These are phyloP conservation scores for Aspergillus steynii DNA, from an alignment of 495 filamentous ascomycete genomes.

Conservation along the genomic window DNA sequence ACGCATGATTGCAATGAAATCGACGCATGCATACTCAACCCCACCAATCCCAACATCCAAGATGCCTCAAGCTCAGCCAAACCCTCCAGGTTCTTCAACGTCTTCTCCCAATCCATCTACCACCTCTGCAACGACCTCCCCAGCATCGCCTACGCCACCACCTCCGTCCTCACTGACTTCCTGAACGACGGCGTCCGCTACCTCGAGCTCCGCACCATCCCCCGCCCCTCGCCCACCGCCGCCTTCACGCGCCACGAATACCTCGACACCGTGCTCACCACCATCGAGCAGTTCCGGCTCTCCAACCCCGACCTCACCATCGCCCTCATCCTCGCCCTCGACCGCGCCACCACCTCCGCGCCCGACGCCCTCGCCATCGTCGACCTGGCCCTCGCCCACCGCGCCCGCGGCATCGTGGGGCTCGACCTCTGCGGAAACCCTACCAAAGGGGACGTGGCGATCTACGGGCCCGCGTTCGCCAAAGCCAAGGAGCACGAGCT, in stretches of 20 bases:
- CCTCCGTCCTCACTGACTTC: conserved; percentile 70
- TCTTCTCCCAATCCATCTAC: conserved; percentile 80
- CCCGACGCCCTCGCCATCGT: conserved; percentile 60
- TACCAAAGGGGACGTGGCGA: conserved; percentile 55
- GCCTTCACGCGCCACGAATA: conserved; percentile 62
- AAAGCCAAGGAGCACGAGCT: conserved; percentile 55
- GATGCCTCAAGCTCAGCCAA: conserved; percentile 7
- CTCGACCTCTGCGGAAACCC: conserved; percentile 84
- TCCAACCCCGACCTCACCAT: conserved; percentile 46
- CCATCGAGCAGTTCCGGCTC: conserved; percentile 50
- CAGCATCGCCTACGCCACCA: conserved; percentile 62
- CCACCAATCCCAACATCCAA: too few species aligned
- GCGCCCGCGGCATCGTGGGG: conserved; percentile 62
- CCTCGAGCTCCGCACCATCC: conserved; percentile 80
- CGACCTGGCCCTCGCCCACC: conserved; percentile 60
- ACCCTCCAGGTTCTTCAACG: conserved; percentile 66
- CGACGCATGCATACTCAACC: background rate
- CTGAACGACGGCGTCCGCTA: conserved; percentile 72
- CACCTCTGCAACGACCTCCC: conserved; percentile 60
- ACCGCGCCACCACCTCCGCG: conserved; percentile 59
- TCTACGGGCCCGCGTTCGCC: conserved; percentile 57
- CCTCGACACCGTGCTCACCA: conserved; percentile 60
- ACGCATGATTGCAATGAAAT: background rate
- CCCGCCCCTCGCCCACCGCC: conserved; percentile 56
- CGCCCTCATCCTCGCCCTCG: conserved; percentile 73